Conservation (phyloP, 2,329 filamentous ascomycete genomes). For the Dothidotthia symphoricarpi region DNA sequence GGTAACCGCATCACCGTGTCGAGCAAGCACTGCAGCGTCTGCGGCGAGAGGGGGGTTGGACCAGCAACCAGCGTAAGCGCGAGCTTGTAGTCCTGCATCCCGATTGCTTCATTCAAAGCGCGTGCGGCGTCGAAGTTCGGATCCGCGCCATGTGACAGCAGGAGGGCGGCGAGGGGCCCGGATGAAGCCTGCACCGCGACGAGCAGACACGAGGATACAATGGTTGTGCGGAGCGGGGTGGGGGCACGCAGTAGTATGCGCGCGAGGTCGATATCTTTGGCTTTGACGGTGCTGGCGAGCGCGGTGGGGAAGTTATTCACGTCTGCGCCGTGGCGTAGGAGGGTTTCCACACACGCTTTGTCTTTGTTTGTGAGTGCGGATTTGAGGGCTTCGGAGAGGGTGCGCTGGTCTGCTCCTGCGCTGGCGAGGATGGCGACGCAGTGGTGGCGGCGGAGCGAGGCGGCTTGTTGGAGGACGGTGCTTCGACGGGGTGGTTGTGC, state of each 20-base stretch:
- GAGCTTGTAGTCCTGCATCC: constrained; percentile 30
- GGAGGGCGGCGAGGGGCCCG: constrained; percentile 27
- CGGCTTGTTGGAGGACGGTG: constrained; percentile 38
- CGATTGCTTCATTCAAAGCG: constrained; percentile 34
- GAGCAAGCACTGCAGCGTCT: constrained; percentile 30
- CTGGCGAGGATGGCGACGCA: constrained; percentile 34
- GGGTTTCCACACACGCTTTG: constrained; percentile 32
- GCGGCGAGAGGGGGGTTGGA: constrained; percentile 20
- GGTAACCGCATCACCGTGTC: constrained; percentile 32
- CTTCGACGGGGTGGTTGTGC: constrained; percentile 21
- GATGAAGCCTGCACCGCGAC: constrained; percentile 35
- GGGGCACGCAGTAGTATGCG: constrained; percentile 34
- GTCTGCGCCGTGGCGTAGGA: constrained; percentile 38
- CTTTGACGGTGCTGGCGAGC: constrained; percentile 32
- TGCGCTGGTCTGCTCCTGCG: constrained; percentile 37
- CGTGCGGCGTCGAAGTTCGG: constrained; percentile 37
- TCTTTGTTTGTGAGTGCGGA: constrained; percentile 35
- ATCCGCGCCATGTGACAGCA: constrained; percentile 36
- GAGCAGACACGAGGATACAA: constrained; percentile 35
- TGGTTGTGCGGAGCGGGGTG: constrained; percentile 30
- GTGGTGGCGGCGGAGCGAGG: constrained; percentile 30
- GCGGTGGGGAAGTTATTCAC: constrained; percentile 33
- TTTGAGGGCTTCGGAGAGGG: constrained; percentile 35
- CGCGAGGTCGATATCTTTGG: constrained; percentile 32
- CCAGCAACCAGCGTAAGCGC: constrained; percentile 32